Evolutionary conservation across 371 early-diverging fungal genomes (phyloP), one percentile per base, ranked within the genome.

Genomic region (Mucor saturninus): DNA sequence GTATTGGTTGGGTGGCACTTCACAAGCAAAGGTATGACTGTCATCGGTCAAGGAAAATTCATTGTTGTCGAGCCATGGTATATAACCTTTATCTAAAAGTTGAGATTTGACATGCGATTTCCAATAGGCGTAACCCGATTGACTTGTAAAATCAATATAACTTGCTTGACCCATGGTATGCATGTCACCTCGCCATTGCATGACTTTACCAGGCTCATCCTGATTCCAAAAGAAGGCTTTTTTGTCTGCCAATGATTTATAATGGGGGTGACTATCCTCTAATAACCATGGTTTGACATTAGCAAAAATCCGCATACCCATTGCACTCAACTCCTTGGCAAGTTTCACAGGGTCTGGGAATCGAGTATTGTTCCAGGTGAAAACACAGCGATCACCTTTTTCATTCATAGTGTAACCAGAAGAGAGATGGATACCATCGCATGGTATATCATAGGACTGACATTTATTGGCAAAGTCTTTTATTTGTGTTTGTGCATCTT

Each of bases 241-340:
- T 13, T 54, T 49, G 1, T 62, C 40, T 13, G 60, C 39, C 10
- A 83, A 40, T 11, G 48, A 5, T 2, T 74, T 50, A 55, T 78
- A 88, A 11, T 80, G 71, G 7, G 89, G 89, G 69, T 88, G 89
- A 2, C 51, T 62, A 2, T 73, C 51, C 6, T 71, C 58, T 14
- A 88, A 64, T 3, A 88, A 59, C 89, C 89, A 88, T 5, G 89
- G 89, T 55, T 88, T 88, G 39, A 88, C 64, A 56, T 88, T 88
- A 14, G 89, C 86, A 54, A 84, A 82, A 0, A 84, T 67, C 1
- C 76, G 68, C 11, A 88, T 80, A 6, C 88, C 88, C 9, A 55
- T 55, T 1, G 61, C 62, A 8, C 69, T 62, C 7, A 81, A 59
- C 7, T 61, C 56, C 10, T 59, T 42, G 10, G 81, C 74, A 51